A percentile compares a stretch with the other conserved stretches of the same genome.
These are phyloP conservation scores for Solanum arcanum DNA, from an alignment of 257 asterid genomes.

Conservation along the genomic window DNA sequence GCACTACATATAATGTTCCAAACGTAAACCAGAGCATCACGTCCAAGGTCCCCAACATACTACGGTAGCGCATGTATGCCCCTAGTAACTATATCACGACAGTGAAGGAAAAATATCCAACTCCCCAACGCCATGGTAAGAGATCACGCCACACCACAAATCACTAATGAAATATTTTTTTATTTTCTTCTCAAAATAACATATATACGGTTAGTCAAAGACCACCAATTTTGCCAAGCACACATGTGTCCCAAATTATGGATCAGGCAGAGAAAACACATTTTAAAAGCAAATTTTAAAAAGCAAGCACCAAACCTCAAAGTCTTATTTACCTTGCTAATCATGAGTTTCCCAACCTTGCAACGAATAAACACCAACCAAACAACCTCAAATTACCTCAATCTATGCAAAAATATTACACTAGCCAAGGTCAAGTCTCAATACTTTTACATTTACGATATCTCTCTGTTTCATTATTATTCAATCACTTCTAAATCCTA, in stretches of 20 bases:
- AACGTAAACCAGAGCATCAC: background rate
- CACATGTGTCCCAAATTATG: background rate
- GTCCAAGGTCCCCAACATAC: background rate
- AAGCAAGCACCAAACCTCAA: background rate
- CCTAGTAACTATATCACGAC: background rate
- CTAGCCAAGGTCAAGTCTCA: background rate
- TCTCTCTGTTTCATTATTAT: background rate
- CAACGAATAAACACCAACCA: background rate
- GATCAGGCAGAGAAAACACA: background rate
- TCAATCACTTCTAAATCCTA: background rate
- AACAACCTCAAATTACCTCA: background rate
- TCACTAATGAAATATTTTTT: background rate
- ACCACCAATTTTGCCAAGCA: background rate
- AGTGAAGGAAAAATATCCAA: background rate
- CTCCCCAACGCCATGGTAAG: background rate
- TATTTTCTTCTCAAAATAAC: background rate
- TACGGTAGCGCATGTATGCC: background rate
- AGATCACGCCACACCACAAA: background rate
- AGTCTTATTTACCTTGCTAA: background rate
- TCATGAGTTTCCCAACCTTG: background rate
- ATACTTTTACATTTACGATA: background rate
- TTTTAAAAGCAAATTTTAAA: background rate
- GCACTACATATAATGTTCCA: background rate
- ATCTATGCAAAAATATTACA: background rate
- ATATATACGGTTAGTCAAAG: background rate